A percentile compares a stretch with the other conserved stretches of the same genome.
Evolutionary conservation across 345 rosid genomes (phyloP).

Genomic region (Eucalyptus sideroxylon): DNA sequence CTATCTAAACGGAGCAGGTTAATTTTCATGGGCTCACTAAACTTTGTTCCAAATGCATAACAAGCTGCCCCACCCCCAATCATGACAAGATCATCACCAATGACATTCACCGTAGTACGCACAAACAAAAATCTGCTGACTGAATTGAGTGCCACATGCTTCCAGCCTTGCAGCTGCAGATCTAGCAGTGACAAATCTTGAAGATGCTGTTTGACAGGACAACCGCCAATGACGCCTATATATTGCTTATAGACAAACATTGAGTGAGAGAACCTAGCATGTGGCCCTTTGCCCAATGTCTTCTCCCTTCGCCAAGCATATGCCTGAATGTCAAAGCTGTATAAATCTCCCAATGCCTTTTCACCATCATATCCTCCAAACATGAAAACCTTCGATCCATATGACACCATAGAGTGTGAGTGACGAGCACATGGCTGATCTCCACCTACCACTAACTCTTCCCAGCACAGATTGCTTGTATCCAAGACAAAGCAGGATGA

Average conservation of each 20-base stretch:
- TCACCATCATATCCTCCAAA: conserved; percentile 82
- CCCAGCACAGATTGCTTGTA: conserved; percentile 46
- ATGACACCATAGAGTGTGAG: conserved; percentile 81
- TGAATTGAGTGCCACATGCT: conserved; percentile 44
- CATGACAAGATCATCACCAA: conserved; percentile 60
- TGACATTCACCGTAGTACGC: conserved; percentile 58
- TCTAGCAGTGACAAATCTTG: conserved; percentile 71
- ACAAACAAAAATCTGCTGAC: conserved; percentile 61
- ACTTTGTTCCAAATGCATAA: conserved; percentile 94
- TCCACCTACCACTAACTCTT: conserved; percentile 40
- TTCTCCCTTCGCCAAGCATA: conserved; percentile 59
- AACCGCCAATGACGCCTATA: conserved; percentile 87
- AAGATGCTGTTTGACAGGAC: conserved; percentile 64
- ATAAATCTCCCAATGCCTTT: conserved; percentile 62
- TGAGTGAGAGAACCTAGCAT: conserved; percentile 83
- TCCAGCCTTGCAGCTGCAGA: conserved; percentile 42
- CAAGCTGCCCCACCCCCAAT: conserved; percentile 97
- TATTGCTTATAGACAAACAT: conserved; percentile 58
- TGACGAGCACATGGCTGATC: conserved; percentile 75
- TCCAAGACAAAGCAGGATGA: conserved; percentile 52
- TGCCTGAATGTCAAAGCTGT: conserved; percentile 55
- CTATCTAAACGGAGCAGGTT: conserved; percentile 34
- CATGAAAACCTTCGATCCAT: conserved; percentile 44
- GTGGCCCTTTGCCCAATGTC: conserved; percentile 57
- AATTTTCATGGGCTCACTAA: conserved; percentile 66